Conservation (phyloP, 225 moss, liverwort and hornwort species). For the Anthoceros angustus region DNA sequence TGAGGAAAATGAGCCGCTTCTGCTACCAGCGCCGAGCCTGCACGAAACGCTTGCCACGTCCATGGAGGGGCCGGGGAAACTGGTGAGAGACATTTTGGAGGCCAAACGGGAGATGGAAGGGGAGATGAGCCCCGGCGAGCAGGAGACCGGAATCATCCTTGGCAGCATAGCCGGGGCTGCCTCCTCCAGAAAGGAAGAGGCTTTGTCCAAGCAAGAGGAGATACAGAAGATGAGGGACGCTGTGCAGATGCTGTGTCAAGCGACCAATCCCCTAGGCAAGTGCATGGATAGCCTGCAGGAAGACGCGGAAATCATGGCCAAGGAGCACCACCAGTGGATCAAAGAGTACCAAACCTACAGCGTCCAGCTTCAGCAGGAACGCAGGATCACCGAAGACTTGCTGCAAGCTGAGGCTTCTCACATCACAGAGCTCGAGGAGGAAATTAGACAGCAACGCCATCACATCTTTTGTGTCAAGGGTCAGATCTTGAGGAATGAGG, state of each 20-base stretch:
- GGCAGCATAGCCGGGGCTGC: conserved; percentile 14
- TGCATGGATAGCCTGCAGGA: conserved; percentile 74
- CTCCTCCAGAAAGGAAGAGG: conserved; percentile 17
- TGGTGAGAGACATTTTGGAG: conserved; percentile 22
- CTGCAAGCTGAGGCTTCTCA: conserved; percentile 37
- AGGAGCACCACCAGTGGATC: conserved; percentile 67
- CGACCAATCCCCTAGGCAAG: conserved; percentile 56
- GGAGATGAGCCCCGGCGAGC: conserved; percentile 7
- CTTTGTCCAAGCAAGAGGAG: conserved; percentile 44
- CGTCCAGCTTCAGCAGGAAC: conserved; percentile 23
- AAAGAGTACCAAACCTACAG: conserved; percentile 42
- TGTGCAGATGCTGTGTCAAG: conserved; percentile 59
- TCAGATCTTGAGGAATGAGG: conserved; percentile 34
- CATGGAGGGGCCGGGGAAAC: conserved; percentile 20
- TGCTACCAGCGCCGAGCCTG: background rate
- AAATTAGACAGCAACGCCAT: conserved; percentile 27
- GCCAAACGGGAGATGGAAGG: conserved; percentile 14
- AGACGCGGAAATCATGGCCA: conserved; percentile 64
- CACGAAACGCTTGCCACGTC: conserved; percentile 7
- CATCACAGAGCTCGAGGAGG: conserved; percentile 47
- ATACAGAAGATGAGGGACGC: conserved; percentile 41
- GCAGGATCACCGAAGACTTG: conserved; percentile 53
- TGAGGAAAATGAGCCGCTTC: background rate
- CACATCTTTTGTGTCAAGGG: conserved; percentile 42
- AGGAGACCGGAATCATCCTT: conserved; percentile 30